Evolutionary conservation across 164 flowering plant species (phyloP).

Genomic region (Vitis vinifera): ASM3070453v1 NC_081817.1:7155501-7156000

Average conservation of each 20-base stretch:
- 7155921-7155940: slow-evolving; percentile 29
- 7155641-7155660: slow-evolving; percentile 71
- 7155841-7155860: slow-evolving; percentile 53
- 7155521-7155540: slow-evolving; percentile 65
- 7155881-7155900: slow-evolving; percentile 41
- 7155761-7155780: neutral
- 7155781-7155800: neutral
- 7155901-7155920: slow-evolving; percentile 29
- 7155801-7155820: slow-evolving; percentile 82
- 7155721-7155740: slow-evolving; percentile 57
- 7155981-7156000: too few species aligned
- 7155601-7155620: neutral
- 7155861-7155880: slow-evolving; percentile 75
- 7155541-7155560: slow-evolving; percentile 51
- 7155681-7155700: slow-evolving; percentile 38
- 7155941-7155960: neutral
- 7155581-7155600: slow-evolving; percentile 3
- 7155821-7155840: slow-evolving; percentile 52
- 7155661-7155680: slow-evolving; percentile 67
- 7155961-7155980: too few species aligned
- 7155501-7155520: slow-evolving; percentile 63
- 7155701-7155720: slow-evolving; percentile 57
- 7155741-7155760: neutral
- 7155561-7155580: slow-evolving; percentile 2
- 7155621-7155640: slow-evolving; percentile 57